Evolutionary conservation across 495 filamentous ascomycete genomes (phyloP).

Genomic region (Penicillium verhagenii): DNA sequence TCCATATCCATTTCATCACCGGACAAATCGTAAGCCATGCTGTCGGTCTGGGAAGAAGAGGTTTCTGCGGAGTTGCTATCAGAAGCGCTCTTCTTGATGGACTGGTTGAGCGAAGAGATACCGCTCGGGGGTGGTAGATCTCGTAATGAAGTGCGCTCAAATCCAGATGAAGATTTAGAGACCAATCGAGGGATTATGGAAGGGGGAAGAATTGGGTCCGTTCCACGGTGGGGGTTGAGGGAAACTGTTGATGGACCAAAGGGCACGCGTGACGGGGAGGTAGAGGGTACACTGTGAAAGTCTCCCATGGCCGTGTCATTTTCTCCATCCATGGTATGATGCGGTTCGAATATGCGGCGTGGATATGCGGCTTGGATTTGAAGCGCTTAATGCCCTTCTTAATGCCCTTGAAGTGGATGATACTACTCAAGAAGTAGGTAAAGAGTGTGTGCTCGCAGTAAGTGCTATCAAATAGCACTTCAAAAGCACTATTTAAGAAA

Average conservation of each 20-base stretch:
- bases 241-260: constrained; percentile 13
- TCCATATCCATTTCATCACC: constrained; percentile 32
- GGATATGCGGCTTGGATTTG: too few relatives aligned
- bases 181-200: constrained; percentile 16
- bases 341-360: too few relatives aligned
- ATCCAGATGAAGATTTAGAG: constrained; percentile 13
- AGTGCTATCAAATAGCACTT: too few relatives aligned
- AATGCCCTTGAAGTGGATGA: too few relatives aligned
- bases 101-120: constrained; percentile 19
- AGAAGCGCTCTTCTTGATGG: constrained; percentile 25
- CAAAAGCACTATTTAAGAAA: too few relatives aligned
- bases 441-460: too few relatives aligned
- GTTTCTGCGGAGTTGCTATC: constrained; percentile 21
- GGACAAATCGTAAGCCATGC: constrained; percentile 41
- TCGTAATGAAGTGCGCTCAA: constrained; percentile 9
- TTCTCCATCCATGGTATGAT: constrained; percentile 32
- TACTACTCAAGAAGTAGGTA: too few relatives aligned
- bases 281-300: constrained; percentile 19
- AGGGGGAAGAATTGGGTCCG: constrained; percentile 32
- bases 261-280: constrained; percentile 17
- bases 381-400: too few relatives aligned
- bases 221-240: constrained; percentile 12
- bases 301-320: constrained; percentile 45
- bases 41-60: constrained; percentile 27
- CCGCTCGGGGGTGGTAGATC: not conserved